These are phyloP conservation scores for Helicocarpus griseus DNA, from an alignment of 2,329 filamentous ascomycete genomes.

Conservation along the genomic window DNA sequence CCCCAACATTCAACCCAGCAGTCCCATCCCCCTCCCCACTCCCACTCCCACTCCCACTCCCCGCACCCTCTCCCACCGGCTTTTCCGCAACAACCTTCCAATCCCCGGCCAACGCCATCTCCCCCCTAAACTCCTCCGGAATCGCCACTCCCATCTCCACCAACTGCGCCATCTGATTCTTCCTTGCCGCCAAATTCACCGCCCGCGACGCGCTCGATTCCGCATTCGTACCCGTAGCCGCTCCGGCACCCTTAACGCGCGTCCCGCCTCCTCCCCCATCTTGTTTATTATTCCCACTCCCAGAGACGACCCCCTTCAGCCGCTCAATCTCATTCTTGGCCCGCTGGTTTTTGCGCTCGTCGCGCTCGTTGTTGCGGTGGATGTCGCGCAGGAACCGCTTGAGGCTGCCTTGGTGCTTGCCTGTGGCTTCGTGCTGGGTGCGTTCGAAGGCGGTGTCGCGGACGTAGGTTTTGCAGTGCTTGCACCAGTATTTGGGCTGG, in stretches of 20 bases:
- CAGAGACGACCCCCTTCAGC: conserved; percentile 63
- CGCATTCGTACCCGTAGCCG: conserved; percentile 16
- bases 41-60: conserved; percentile 30
- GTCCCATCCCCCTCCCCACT: conserved; percentile 29
- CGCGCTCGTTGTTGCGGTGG: conserved; percentile 71
- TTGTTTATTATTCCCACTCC: too few relatives aligned
- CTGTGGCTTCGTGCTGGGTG: conserved; percentile 79
- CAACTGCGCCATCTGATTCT: conserved; percentile 77
- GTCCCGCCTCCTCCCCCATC: too few relatives aligned
- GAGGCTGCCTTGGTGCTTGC: conserved; percentile 71
- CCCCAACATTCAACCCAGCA: conserved; percentile 35
- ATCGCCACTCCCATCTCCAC: conserved; percentile 78
- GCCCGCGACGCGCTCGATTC: conserved; percentile 28
- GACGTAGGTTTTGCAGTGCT: conserved; percentile 83
- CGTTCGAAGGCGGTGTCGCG: conserved; percentile 87
- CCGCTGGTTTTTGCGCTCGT: conserved; percentile 69
- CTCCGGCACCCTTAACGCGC: not conserved
- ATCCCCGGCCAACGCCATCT: conserved; percentile 80
- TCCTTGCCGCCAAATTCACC: conserved; percentile 57
- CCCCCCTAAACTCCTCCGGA: conserved; percentile 64
- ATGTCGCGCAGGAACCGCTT: conserved; percentile 85
- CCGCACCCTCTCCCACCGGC: conserved; percentile 18
- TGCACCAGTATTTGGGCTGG: conserved; percentile 90
- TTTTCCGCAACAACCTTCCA: conserved; percentile 62
- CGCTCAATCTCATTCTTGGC: conserved; percentile 79